Percentiles rank a stretch among this genome's conserved stretches.
phyloP scores from a whole-genome alignment of 371 early-diverging fungal species.

The Chytridiales sp. region DNA sequence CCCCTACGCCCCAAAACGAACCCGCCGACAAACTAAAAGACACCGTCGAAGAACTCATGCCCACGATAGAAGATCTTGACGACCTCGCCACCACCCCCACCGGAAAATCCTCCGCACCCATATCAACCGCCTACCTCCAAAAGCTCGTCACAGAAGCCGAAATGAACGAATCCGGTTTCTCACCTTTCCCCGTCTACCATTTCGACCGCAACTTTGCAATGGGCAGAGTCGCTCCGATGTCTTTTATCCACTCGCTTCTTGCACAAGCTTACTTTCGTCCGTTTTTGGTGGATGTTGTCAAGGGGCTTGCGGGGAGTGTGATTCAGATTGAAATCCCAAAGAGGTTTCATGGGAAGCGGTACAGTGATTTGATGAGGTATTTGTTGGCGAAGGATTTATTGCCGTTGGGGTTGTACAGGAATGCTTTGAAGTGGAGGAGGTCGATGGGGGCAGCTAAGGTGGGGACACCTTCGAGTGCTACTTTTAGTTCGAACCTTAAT shows the following conservation, averaged over 20 bases:
- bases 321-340: constrained; percentile 21
- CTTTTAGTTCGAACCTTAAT: too few relatives aligned
- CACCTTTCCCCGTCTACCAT: constrained; percentile 44
- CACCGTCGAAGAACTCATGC: too few relatives aligned
- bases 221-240: constrained; percentile 41
- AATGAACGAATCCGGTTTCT: constrained; percentile 45
- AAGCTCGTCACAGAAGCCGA: constrained; percentile 44
- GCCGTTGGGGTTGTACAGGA: constrained; percentile 43
- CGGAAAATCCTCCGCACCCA: constrained; percentile 21
- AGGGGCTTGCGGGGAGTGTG: constrained; percentile 22
- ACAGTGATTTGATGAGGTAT: constrained; percentile 30
- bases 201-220: constrained; percentile 51
- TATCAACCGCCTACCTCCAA: constrained; percentile 41
- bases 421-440: not conserved
- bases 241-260: constrained; percentile 46
- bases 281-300: constrained; percentile 42
- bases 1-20: too few relatives aligned
- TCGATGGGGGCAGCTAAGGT: not conserved
- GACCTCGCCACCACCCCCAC: too few relatives aligned
- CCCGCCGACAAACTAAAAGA: too few relatives aligned
- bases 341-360: constrained; percentile 22
- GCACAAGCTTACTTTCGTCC: constrained; percentile 51
- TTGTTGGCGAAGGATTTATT: constrained; percentile 30
- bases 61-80: too few relatives aligned
- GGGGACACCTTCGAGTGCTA: too few relatives aligned